These are phyloP conservation scores for Agaricus bisporus DNA, from an alignment of 768 basidiomycete species.

Conservation along the genomic window DNA sequence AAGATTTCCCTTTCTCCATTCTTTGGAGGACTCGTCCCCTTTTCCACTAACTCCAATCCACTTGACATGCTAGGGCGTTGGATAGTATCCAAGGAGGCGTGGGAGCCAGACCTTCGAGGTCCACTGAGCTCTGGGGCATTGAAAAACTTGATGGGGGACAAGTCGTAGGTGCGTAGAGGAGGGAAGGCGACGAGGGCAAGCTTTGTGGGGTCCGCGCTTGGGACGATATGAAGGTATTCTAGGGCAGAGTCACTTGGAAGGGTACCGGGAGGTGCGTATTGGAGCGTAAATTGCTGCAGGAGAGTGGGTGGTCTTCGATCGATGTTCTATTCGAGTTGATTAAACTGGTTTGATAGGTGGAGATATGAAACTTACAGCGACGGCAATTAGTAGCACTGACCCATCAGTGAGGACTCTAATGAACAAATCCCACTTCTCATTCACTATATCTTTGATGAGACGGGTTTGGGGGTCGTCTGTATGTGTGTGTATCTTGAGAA, in stretches of 20 bases:
- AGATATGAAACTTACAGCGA: conserved; percentile 48
- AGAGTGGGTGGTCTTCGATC: conserved; percentile 85
- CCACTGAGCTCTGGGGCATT: conserved; percentile 21
- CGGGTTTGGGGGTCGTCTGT: conserved; percentile 41
- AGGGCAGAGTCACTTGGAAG: conserved; percentile 55
- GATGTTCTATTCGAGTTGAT: conserved; percentile 55
- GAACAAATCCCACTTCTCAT: conserved; percentile 78
- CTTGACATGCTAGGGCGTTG: conserved; percentile 18
- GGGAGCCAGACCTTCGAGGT: not conserved
- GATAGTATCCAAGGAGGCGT: not conserved
- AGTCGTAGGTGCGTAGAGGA: conserved; percentile 55
- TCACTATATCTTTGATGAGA: conserved; percentile 54
- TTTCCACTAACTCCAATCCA: conserved; percentile 40
- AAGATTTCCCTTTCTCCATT: conserved; percentile 49
- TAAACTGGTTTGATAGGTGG: not conserved
- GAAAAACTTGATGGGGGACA: conserved; percentile 58
- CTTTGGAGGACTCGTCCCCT: conserved; percentile 29
- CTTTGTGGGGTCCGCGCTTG: conserved; percentile 32
- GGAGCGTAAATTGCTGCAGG: conserved; percentile 66
- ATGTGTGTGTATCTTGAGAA: conserved; percentile 28
- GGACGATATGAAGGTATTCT: conserved; percentile 46
- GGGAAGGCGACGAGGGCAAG: conserved; percentile 61
- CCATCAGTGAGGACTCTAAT: conserved; percentile 67
- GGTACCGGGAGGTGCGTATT: conserved; percentile 46
- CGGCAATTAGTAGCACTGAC: conserved; percentile 64